These are phyloP conservation scores for Aspergillus mulundensis DNA, from an alignment of 495 filamentous ascomycete species.

Conservation along the genomic window DNA sequence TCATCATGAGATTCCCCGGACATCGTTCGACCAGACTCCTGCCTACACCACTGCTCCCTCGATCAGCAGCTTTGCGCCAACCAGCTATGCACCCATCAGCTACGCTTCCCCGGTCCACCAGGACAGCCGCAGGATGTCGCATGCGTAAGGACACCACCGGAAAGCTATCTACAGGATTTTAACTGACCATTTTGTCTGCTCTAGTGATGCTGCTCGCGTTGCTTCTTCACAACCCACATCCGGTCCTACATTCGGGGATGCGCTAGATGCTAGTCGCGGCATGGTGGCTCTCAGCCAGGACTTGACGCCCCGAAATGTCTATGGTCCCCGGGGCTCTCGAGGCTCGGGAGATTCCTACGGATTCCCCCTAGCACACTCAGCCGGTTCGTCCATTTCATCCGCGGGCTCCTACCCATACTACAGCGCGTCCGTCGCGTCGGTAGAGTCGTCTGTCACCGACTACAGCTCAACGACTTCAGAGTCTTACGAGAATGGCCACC, in stretches of 20 bases:
- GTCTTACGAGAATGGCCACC: conserved; percentile 70
- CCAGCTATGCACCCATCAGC: conserved; percentile 48
- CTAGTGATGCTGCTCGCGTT: conserved; percentile 55
- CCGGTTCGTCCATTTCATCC: conserved; percentile 93
- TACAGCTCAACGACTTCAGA: conserved; percentile 85
- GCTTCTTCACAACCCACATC: conserved; percentile 37
- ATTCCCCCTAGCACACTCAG: conserved; percentile 85
- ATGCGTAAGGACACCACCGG: conserved; percentile 70
- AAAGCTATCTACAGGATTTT: not conserved
- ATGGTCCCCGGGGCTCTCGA: conserved; percentile 62
- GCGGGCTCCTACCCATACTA: conserved; percentile 68
- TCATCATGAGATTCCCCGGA: conserved; percentile 61
- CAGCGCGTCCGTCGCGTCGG: conserved; percentile 71
- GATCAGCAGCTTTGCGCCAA: conserved; percentile 61
- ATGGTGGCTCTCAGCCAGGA: conserved; percentile 95
- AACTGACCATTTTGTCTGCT: not conserved
- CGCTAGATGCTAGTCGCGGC: conserved; percentile 82
- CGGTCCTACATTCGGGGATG: conserved; percentile 52
- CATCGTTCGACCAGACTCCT: conserved; percentile 53
- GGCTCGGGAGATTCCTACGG: conserved; percentile 88
- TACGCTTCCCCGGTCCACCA: conserved; percentile 58
- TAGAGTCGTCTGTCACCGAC: conserved; percentile 89
- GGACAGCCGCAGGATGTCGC: conserved; percentile 73
- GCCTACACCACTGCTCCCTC: conserved; percentile 65
- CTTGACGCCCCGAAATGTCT: conserved; percentile 79